Conservation (phyloP, 2,329 filamentous ascomycete genomes). For the Sporothrix sp. region DNA sequence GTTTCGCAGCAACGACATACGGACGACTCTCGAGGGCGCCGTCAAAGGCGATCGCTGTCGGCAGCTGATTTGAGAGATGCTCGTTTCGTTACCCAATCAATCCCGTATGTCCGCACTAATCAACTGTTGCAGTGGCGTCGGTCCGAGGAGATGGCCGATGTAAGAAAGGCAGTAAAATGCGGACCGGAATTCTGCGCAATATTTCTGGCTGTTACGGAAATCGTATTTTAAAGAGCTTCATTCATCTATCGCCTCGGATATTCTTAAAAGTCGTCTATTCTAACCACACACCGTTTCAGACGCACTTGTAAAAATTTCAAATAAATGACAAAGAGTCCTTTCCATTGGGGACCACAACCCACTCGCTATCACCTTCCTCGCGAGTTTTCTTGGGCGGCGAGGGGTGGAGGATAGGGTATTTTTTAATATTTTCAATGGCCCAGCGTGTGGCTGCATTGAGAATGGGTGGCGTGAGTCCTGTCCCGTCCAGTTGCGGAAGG, state of each 20-base stretch:
- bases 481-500: slow-evolving; percentile 35
- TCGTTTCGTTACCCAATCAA: slow-evolving; percentile 8
- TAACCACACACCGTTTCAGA: too few species aligned
- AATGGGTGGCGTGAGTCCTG: slow-evolving; percentile 37
- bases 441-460: slow-evolving; percentile 34
- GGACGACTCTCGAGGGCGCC: slow-evolving; percentile 6
- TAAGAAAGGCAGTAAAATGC: too few species aligned
- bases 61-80: slow-evolving; percentile 13
- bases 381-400: not conserved
- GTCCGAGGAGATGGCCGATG: too few species aligned
- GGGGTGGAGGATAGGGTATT: slow-evolving; percentile 31
- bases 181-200: too few species aligned
- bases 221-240: too few species aligned
- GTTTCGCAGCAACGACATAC: slow-evolving; percentile 14
- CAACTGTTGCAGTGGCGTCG: too few species aligned
- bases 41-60: slow-evolving; percentile 10
- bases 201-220: too few species aligned
- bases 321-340: slow-evolving; percentile 6
- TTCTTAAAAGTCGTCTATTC: too few species aligned
- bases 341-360: not conserved
- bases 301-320: too few species aligned
- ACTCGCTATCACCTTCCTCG: not conserved
- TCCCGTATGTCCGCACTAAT: too few species aligned
- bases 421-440: slow-evolving; percentile 38
- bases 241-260: too few species aligned